Evolutionary conservation across 768 basidiomycete species (phyloP).

Genomic region (Mycena chlorophos): DNA sequence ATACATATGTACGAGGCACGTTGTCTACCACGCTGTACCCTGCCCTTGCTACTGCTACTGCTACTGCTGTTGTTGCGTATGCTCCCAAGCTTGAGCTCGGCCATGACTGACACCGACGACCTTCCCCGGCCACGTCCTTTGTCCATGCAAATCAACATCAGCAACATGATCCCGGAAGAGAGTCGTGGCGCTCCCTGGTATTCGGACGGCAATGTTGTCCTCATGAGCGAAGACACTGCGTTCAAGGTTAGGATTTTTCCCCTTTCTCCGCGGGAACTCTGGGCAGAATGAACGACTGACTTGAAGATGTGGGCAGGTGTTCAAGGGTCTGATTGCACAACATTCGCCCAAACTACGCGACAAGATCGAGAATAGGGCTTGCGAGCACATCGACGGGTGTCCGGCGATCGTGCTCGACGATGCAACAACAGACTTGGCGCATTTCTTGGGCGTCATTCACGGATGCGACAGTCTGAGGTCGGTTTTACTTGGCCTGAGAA

Average conservation of each 20-base stretch:
- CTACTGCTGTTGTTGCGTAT: background rate
- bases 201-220: conserved; percentile 15
- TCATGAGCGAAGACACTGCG: conserved; percentile 5
- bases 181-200: conserved; percentile 17
- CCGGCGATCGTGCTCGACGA: conserved; percentile 16
- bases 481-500: background rate
- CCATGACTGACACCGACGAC: conserved; percentile 18
- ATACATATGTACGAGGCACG: background rate
- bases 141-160: conserved; percentile 20
- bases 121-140: background rate
- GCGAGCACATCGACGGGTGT: conserved; percentile 11
- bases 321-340: conserved; percentile 25
- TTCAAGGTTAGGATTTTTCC: conserved; percentile 15
- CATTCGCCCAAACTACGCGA: conserved; percentile 27
- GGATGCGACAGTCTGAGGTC: conserved; percentile 14
- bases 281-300: too few relatives aligned
- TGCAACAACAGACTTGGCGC: conserved; percentile 6
- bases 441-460: conserved; percentile 14
- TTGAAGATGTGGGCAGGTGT: conserved; percentile 7
- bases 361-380: conserved; percentile 20
- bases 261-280: background rate
- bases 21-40: background rate
- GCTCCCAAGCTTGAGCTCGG: too few relatives aligned
- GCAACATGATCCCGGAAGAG: conserved; percentile 9
- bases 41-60: background rate